phyloP scores from a whole-genome alignment of 2,329 filamentous ascomycete genomes.

The Coniochaeta ligniaria region DNA sequence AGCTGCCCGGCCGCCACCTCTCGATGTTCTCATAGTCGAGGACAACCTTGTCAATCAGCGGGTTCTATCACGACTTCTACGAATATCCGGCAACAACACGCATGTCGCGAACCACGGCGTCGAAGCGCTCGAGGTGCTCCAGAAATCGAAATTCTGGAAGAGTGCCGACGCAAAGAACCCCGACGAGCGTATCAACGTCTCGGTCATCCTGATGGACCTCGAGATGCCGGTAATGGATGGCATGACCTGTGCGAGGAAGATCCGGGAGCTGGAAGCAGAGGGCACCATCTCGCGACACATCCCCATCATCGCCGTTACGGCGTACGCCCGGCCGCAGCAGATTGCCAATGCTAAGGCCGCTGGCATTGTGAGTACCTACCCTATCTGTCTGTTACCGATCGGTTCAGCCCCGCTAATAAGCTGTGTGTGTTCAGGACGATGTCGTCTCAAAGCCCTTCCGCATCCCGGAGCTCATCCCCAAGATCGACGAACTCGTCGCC shows the following conservation, averaged over 20 bases:
- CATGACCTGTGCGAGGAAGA: constrained; percentile 62
- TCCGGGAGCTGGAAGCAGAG: constrained; percentile 59
- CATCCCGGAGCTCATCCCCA: constrained; percentile 62
- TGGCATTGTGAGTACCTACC: constrained; percentile 56
- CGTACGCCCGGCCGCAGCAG: constrained; percentile 70
- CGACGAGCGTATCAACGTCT: constrained; percentile 39
- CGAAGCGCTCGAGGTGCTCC: constrained; percentile 52
- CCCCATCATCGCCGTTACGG: constrained; percentile 78
- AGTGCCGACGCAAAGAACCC: constrained; percentile 3
- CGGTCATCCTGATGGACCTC: constrained; percentile 71
- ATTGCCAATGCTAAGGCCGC: constrained; percentile 63
- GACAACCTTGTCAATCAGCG: constrained; percentile 60
- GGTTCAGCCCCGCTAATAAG: neutral
- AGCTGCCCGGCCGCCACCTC: constrained; percentile 24
- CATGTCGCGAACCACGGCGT: constrained; percentile 58
- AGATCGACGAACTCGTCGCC: constrained; percentile 51
- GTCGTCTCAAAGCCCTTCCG: constrained; percentile 76
- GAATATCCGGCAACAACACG: constrained; percentile 52
- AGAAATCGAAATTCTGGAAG: constrained; percentile 49
- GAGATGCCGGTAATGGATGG: constrained; percentile 82
- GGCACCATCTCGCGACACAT: constrained; percentile 57
- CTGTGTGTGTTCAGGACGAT: constrained; percentile 44
- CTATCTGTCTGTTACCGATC: neutral
- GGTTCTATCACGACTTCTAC: constrained; percentile 51
- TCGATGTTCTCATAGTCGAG: constrained; percentile 58